Base-by-base conservation (phyloP, 2,329 filamentous ascomycete genomes). In the Teratosphaeria zuluensis region DNA sequence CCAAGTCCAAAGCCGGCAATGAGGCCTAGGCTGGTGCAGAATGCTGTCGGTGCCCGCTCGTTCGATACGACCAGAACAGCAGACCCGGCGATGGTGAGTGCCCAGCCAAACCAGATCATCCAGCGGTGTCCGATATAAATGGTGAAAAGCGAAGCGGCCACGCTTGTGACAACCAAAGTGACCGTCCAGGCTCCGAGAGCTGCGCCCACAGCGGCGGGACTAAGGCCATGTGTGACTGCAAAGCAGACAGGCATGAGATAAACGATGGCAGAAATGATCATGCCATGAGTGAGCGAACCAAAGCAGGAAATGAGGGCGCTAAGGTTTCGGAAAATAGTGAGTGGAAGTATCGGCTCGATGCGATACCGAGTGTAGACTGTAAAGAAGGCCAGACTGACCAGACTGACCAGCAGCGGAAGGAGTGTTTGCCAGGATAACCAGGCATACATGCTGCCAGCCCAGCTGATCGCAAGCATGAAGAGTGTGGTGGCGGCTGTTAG, bases 81-180 rank as follows among this genome's bases (percentile, higher is more conserved):
- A 57, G 88, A 72, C 2, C 85, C 84, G 2, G 84, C 63, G 0
- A 81, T 84, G 1, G 81, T 77, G 3, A 87, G 65, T 2, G 71
- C 62, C 85, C 86, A 89, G 35, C 86, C 87, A 1, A 65, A 58
- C 78, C 84, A 84, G 59, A 85, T 75, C 8, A 52, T 24, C 51
- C 51, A 31, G 21, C 51, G 21, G 11, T 24, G 19, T 2, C 51
- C 51, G 14, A 31, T 16, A 24, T 52, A 14, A 28, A 12, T 5
- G 14, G 14, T 52, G 19, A 19, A 21, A 6, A 31, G 12, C 16
- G 11, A 52, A 28, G 51, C 30, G 6, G 51, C 51, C 8, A 52
- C 30, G 21, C 21, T 19, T 54, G 48, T 42, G 28, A 57, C 35
- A 30, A 53, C 21, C 35, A 54, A 12, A n/a, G 48, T 35, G n/a